Evolutionary conservation across 2,329 filamentous ascomycete genomes (phyloP).

Genomic region (Cordyceps farinosa): DNA sequence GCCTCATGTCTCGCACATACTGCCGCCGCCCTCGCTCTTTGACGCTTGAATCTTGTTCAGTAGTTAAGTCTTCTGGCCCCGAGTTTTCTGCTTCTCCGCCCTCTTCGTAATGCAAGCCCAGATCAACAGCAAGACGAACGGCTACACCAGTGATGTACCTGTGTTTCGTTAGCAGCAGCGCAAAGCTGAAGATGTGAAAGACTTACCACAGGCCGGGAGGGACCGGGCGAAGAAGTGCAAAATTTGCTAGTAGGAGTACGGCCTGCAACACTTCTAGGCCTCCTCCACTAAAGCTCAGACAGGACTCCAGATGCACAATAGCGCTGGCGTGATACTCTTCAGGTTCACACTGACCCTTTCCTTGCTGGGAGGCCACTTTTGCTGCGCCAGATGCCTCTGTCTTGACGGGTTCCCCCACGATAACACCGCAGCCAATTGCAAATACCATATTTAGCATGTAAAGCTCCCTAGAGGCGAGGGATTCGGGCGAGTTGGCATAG

Average conservation of each 20-base stretch:
- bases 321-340: slow-evolving; percentile 96
- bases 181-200: neutral
- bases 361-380: slow-evolving; percentile 26
- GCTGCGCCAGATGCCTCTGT: slow-evolving; percentile 38
- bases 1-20: slow-evolving; percentile 80
- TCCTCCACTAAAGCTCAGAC: slow-evolving; percentile 80
- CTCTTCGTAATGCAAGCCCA: slow-evolving; percentile 91
- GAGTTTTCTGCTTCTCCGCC: slow-evolving; percentile 62
- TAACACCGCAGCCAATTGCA: slow-evolving; percentile 91
- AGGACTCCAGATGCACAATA: slow-evolving; percentile 85
- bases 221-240: slow-evolving; percentile 85
- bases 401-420: slow-evolving; percentile 64
- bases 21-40: slow-evolving; percentile 65
- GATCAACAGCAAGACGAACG: slow-evolving; percentile 81
- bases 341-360: slow-evolving; percentile 46
- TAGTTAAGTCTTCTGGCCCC: slow-evolving; percentile 22
- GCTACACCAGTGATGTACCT: slow-evolving; percentile 93
- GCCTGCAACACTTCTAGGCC: slow-evolving; percentile 89
- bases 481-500: slow-evolving; percentile 65
- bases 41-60: slow-evolving; percentile 28
- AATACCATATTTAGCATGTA: slow-evolving; percentile 97
- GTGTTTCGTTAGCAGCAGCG: neutral
- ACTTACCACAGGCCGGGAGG: slow-evolving; percentile 81
- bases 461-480: slow-evolving; percentile 73
- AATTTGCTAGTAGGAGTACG: slow-evolving; percentile 85